Base-by-base conservation (phyloP, 345 rosid genomes). In the Fremontodendron californicum region DNA sequence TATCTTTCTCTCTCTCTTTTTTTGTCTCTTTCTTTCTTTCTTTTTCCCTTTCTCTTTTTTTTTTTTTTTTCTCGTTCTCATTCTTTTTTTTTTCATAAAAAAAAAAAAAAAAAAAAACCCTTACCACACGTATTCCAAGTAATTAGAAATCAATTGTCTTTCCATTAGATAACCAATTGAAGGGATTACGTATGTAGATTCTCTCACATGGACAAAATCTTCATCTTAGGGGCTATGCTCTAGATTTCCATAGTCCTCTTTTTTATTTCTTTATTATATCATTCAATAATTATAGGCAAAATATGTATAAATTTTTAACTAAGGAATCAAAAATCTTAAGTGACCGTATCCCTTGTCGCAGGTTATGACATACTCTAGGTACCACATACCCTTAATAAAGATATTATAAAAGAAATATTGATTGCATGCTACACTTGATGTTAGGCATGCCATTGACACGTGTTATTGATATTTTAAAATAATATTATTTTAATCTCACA, bases 401-500 rank as follows among this genome's bases (percentile, higher is more conserved):
- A 29, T 43, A 21, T 62, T 43, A 21, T 62, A 15, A 62, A 37
- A 37, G 12, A 65, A 21, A n/a, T 54, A 21, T n/a, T 5, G 1
- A 40, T 39, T 19, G 46, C 21, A 35, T 9, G 25, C 27, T 1
- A 64, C 4, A n/a, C 46, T n/a, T 10, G 31, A 71, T 70, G 16
- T 71, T 15, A 33, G 62, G 49, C 81, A 25, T 77, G 71, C 46
- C 48, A 9, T 9, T 1, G 87, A 82, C 90, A 89, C 88, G 87
- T 87, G 88, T 73, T 64, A 10, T n/a, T 13, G n/a, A 9, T 7
- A 18, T 21, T 16, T 12, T 21, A 37, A 19, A 42, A 16, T 5
- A n/a, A 42, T 19, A 76, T 42, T 1, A 12, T 49, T 3, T 2
- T 3, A 37, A 12, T 42, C 23, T 5, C 63, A 80, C 89, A 86